Conservation (phyloP, 2,329 filamentous ascomycete species). For the Cladophialophora carrionii region DNA sequence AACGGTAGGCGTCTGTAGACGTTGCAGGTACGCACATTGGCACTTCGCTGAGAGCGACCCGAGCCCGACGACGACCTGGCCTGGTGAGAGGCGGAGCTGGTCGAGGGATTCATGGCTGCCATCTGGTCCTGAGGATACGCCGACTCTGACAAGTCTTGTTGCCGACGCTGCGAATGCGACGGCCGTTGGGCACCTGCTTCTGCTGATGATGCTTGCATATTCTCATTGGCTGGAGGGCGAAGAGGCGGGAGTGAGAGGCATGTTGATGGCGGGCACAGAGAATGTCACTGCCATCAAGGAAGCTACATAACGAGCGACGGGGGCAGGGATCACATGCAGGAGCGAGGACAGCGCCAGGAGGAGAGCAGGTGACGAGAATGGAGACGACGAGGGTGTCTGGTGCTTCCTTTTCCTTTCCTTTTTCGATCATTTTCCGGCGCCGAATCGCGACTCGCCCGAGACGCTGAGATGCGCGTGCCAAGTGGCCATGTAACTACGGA, state of each 20-base stretch:
- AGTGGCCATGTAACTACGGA: not conserved
- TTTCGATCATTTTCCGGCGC: constrained; percentile 3
- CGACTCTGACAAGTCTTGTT: constrained; percentile 21
- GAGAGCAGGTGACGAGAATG: constrained; percentile 3
- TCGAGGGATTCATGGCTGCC: constrained; percentile 22
- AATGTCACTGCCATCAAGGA: constrained; percentile 4
- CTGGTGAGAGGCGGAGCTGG: constrained; percentile 23
- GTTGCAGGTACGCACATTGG: constrained; percentile 50
- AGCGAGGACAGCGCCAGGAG: constrained; percentile 2
- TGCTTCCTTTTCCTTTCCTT: constrained; percentile 14
- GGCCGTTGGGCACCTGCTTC: constrained; percentile 24
- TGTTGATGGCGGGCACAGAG: constrained; percentile 5
- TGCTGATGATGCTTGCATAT: constrained; percentile 25
- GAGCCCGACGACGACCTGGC: constrained; percentile 30
- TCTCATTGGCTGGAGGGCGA: constrained; percentile 20
- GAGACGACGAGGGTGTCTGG: constrained; percentile 5
- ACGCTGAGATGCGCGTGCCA: constrained; percentile 6
- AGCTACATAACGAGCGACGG: constrained; percentile 10
- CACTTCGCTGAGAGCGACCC: constrained; percentile 28
- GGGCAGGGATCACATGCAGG: not conserved
- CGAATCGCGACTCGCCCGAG: not conserved
- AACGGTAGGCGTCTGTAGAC: constrained; percentile 40
- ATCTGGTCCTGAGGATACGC: constrained; percentile 24
- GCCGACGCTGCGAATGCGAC: constrained; percentile 27
- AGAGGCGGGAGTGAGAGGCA: constrained; percentile 10